Conservation (phyloP, 2,329 filamentous ascomycete genomes). For the Amylocarpus encephaloides region DNA sequence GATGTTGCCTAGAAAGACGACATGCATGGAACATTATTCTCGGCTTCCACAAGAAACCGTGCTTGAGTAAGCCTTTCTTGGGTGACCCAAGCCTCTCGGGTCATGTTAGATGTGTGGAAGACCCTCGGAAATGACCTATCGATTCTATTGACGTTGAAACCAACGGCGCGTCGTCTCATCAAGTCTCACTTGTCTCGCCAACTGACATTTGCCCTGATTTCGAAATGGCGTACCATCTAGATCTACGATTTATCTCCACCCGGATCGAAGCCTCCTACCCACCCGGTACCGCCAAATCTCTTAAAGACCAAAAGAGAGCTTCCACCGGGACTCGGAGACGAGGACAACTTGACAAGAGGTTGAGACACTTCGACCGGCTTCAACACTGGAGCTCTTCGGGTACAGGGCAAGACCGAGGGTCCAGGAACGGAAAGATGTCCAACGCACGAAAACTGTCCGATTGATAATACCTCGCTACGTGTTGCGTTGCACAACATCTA, state of each 20-base stretch:
- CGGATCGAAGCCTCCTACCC: neutral
- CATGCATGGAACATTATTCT: neutral
- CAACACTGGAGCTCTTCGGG: neutral
- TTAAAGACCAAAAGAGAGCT: neutral
- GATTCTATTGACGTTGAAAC: neutral
- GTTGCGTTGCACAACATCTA: no score
- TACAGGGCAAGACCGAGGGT: neutral
- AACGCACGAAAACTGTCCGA: no score
- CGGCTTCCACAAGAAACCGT: neutral
- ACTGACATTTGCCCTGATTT: neutral
- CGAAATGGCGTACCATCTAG: no score
- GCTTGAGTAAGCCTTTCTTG: neutral
- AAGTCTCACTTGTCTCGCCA: constrained; percentile 1
- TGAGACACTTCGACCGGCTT: neutral
- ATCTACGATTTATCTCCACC: neutral
- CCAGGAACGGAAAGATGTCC: no score
- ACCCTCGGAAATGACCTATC: neutral
- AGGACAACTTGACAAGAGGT: no score
- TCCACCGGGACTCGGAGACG: no score
- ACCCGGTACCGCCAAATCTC: neutral
- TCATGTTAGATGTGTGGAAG: neutral
- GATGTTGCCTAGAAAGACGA: neutral
- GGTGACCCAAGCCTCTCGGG: neutral
- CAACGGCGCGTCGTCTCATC: neutral
- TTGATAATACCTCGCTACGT: no score